Evolutionary conservation across 345 rosid species (phyloP).

Genomic region (Angophora floribunda): DNA sequence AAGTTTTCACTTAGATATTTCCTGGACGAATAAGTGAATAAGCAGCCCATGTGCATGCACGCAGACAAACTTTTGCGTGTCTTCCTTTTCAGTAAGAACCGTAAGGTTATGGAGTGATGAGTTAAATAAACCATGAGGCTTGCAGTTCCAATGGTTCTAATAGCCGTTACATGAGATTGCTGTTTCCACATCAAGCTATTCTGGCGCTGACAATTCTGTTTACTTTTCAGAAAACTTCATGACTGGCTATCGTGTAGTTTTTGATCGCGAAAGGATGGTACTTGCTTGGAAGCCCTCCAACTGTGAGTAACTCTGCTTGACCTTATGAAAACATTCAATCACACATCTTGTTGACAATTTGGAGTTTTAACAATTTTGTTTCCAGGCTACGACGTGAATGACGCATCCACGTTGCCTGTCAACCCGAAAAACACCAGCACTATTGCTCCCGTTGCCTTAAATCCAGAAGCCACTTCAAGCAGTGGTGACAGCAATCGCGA

Average conservation of each 20-base stretch:
- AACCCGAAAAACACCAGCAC: conserved; percentile 20
- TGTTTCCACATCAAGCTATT: background rate
- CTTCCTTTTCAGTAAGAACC: background rate
- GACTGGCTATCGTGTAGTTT: conserved; percentile 61
- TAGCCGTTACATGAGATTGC: background rate
- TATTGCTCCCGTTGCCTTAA: conserved; percentile 45
- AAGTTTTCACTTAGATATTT: background rate
- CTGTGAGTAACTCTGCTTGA: conserved; percentile 31
- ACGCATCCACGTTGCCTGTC: conserved; percentile 25
- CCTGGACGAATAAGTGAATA: background rate
- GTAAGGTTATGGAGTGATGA: background rate
- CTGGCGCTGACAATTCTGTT: background rate
- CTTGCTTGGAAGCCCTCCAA: conserved; percentile 65
- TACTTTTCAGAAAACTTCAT: conserved; percentile 67
- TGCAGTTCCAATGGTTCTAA: background rate
- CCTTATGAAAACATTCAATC: background rate
- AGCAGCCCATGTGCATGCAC: background rate
- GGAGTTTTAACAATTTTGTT: background rate
- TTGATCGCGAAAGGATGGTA: conserved; percentile 53
- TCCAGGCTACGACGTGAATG: conserved; percentile 28
- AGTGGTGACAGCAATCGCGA: background rate
- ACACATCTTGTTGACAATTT: background rate
- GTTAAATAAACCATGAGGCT: background rate
- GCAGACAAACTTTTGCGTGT: background rate
- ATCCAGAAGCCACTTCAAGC: conserved; percentile 56